phyloP scores from a whole-genome alignment of 805 yeast genomes.

The Candida gorgasii region DNA sequence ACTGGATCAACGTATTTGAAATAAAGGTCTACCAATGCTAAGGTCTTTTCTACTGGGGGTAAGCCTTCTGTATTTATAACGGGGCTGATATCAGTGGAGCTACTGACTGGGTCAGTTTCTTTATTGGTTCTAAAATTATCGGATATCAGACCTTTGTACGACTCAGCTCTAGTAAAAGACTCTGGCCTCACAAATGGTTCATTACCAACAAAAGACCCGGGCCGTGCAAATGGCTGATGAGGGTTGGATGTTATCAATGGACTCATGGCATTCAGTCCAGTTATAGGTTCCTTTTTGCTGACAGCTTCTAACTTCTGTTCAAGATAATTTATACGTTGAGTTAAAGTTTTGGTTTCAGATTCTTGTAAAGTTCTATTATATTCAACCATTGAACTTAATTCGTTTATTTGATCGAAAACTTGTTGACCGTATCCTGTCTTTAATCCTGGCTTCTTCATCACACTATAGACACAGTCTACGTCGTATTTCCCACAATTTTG shows the following conservation, averaged over 20 bases:
- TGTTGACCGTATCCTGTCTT: conserved; percentile 21
- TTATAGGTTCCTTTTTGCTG: neutral
- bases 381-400: conserved; percentile 2
- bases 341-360: conserved; percentile 10
- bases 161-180: neutral
- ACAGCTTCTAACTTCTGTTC: neutral
- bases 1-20: conserved; percentile 16
- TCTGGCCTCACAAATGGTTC: neutral
- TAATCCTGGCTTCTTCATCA: conserved; percentile 21
- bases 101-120: neutral
- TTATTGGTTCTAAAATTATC: neutral
- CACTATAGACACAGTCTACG: conserved; percentile 17
- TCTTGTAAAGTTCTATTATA: conserved; percentile 9
- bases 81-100: neutral
- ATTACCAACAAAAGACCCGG: no score
- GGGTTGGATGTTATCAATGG: conserved; percentile 3
- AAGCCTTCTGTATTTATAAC: neutral
- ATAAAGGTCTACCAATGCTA: conserved; percentile 13
- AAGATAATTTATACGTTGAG: neutral
- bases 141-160: neutral
- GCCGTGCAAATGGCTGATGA: conserved; percentile 1
- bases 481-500: conserved; percentile 16
- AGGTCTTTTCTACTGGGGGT: conserved; percentile 1
- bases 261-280: conserved; percentile 1
- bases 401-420: conserved; percentile 15